Conservation (phyloP, 2,329 filamentous ascomycete species). For the Monilinia aucupariae region DNA sequence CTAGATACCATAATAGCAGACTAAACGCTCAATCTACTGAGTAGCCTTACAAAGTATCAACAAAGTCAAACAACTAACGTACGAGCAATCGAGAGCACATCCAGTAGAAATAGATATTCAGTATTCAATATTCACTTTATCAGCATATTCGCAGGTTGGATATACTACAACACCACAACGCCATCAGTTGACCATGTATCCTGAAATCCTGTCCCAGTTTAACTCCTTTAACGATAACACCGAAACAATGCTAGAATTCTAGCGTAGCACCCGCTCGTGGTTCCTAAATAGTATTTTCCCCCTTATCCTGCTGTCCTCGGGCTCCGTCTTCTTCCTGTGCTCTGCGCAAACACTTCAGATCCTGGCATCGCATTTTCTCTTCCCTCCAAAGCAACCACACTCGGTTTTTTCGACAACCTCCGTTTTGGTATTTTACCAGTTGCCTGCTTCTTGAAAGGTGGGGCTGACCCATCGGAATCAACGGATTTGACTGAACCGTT, state of each 20-base stretch:
- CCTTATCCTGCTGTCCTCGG: conserved; percentile 23
- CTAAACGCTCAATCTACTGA: neutral
- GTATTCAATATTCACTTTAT: neutral
- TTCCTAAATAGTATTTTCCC: neutral
- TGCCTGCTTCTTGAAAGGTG: conserved; percentile 28
- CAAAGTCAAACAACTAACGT: neutral
- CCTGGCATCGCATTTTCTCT: conserved; percentile 38
- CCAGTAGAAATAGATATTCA: neutral
- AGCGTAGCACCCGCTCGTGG: neutral
- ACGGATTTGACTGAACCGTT: conserved; percentile 5
- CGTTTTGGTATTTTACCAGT: conserved; percentile 40
- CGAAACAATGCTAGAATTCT: neutral
- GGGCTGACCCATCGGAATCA: conserved; percentile 18
- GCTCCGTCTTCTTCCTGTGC: conserved; percentile 33
- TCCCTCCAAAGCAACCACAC: conserved; percentile 40
- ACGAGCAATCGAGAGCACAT: neutral
- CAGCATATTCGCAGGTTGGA: neutral
- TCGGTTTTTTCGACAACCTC: conserved; percentile 38
- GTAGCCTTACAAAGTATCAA: neutral
- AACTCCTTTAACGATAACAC: neutral
- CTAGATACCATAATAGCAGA: neutral
- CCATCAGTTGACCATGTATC: neutral
- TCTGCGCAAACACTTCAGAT: conserved; percentile 21
- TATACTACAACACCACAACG: conserved; percentile 1
- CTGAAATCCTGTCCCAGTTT: neutral